A percentile compares a stretch with the other conserved stretches of the same genome.
These are phyloP conservation scores for Yarrowia yakushimensis DNA, from an alignment of 805 yeast species.

Conservation along the genomic window DNA sequence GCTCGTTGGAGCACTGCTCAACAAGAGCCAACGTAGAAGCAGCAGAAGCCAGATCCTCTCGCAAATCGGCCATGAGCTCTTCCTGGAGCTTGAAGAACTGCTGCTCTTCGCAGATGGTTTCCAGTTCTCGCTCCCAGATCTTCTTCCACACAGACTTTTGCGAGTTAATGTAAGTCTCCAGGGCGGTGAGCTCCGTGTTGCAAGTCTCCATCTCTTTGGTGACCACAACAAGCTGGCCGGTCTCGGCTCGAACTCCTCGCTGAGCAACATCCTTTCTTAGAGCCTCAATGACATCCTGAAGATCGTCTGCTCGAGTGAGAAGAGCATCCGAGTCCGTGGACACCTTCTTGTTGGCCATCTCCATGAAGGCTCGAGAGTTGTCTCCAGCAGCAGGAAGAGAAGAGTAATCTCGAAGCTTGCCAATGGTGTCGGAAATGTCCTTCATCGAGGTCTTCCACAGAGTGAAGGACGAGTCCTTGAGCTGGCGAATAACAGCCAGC, in stretches of 20 bases:
- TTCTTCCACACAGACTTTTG: slow-evolving; percentile 86
- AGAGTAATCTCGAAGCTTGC: slow-evolving; percentile 37
- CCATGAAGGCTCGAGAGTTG: slow-evolving; percentile 57
- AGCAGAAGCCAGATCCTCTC: slow-evolving; percentile 76
- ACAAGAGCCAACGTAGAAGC: slow-evolving; percentile 78
- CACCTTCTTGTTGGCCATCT: slow-evolving; percentile 64
- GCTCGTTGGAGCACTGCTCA: slow-evolving; percentile 75
- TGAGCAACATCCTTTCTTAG: slow-evolving; percentile 86
- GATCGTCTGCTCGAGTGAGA: slow-evolving; percentile 78
- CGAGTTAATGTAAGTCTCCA: slow-evolving; percentile 57
- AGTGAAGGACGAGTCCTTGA: slow-evolving; percentile 29
- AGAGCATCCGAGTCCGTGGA: slow-evolving; percentile 73
- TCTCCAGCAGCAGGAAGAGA: slow-evolving; percentile 34
- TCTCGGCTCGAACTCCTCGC: slow-evolving; percentile 79
- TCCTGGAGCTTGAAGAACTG: slow-evolving; percentile 88
- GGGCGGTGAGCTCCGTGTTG: slow-evolving; percentile 46
- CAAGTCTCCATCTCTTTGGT: slow-evolving; percentile 63
- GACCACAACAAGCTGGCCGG: slow-evolving; percentile 65
- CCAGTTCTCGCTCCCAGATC: slow-evolving; percentile 88
- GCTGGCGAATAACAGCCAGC: slow-evolving; percentile 32
- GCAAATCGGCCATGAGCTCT: slow-evolving; percentile 72
- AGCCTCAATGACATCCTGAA: slow-evolving; percentile 88
- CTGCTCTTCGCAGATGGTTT: slow-evolving; percentile 89
- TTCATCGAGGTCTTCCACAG: slow-evolving; percentile 47
- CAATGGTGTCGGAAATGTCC: slow-evolving; percentile 44